Evolutionary conservation across 2,329 filamentous ascomycete species (phyloP).

Genomic region (Plenodomus tracheiphilus): DNA sequence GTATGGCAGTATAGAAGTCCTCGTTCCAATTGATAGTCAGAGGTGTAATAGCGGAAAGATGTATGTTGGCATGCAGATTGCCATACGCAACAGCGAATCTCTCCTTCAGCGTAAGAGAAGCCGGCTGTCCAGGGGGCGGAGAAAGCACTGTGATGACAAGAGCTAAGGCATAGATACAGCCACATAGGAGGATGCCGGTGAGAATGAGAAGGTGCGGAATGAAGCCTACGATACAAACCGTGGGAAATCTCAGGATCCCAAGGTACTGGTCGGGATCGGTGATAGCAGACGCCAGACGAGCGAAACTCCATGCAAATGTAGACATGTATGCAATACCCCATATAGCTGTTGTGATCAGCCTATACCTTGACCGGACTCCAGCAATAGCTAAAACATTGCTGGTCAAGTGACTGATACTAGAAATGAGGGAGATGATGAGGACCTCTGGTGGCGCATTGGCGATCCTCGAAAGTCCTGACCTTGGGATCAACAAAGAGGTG

Average conservation of each 20-base stretch:
- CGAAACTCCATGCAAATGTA: slow-evolving; percentile 77
- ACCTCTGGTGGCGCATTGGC: slow-evolving; percentile 91
- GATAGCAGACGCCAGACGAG: slow-evolving; percentile 43
- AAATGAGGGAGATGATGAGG: slow-evolving; percentile 83
- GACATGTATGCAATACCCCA: slow-evolving; percentile 92
- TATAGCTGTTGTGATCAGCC: slow-evolving; percentile 84
- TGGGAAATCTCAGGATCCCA: slow-evolving; percentile 83
- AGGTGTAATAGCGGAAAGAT: slow-evolving; percentile 66
- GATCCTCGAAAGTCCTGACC: slow-evolving; percentile 71
- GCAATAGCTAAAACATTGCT: slow-evolving; percentile 83
- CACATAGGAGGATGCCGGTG: slow-evolving; percentile 74
- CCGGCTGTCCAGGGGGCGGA: slow-evolving; percentile 56
- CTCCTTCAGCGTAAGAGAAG: slow-evolving; percentile 55
- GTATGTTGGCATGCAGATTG: slow-evolving; percentile 91
- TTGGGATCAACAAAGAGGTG: slow-evolving; percentile 41
- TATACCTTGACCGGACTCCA: slow-evolving; percentile 74
- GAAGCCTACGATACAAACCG: slow-evolving; percentile 92
- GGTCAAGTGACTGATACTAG: slow-evolving; percentile 82
- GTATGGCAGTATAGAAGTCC: slow-evolving; percentile 91
- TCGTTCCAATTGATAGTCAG: slow-evolving; percentile 82
- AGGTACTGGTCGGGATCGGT: slow-evolving; percentile 55
- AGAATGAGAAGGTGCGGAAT: slow-evolving; percentile 91
- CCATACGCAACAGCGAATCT: slow-evolving; percentile 73
- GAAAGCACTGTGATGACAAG: slow-evolving; percentile 74
- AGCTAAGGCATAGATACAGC: slow-evolving; percentile 75